Evolutionary conservation across 2,329 filamentous ascomycete genomes (phyloP).

Genomic region (Exserohilum turcica): DNA sequence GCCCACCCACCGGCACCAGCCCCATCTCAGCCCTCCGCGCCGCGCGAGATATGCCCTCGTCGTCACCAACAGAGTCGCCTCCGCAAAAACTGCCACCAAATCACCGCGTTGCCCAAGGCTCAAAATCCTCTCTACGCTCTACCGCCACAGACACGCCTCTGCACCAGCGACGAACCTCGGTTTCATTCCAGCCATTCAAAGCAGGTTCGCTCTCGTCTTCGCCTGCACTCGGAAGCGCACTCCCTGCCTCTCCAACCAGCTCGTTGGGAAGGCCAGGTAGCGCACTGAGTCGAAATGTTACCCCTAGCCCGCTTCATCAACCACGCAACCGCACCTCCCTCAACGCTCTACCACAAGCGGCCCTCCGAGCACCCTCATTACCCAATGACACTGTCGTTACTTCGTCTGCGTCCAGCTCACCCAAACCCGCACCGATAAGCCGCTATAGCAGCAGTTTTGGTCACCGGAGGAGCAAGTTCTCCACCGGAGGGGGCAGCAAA

Average conservation of each 20-base stretch:
- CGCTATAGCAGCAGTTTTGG: conserved; percentile 95
- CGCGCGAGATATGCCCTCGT: conserved; percentile 61
- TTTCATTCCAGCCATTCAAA: conserved; percentile 96
- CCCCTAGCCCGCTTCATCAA: conserved; percentile 49
- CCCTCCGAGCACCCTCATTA: conserved; percentile 68
- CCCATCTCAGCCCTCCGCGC: conserved; percentile 82
- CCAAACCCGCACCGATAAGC: conserved; percentile 75
- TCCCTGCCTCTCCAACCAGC: conserved; percentile 60
- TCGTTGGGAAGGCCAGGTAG: conserved; percentile 49
- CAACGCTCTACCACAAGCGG: conserved; percentile 76
- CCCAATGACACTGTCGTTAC: conserved; percentile 66
- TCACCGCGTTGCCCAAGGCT: conserved; percentile 52
- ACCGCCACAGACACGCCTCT: conserved; percentile 58
- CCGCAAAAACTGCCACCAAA: conserved; percentile 57
- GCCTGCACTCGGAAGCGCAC: conserved; percentile 62
- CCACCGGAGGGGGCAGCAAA: conserved; percentile 73
- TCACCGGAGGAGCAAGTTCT: conserved; percentile 78
- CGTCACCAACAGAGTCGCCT: conserved; percentile 57
- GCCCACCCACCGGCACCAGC: conserved; percentile 76
- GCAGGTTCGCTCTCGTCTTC: conserved; percentile 92
- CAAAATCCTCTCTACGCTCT: conserved; percentile 56
- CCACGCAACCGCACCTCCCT: conserved; percentile 73
- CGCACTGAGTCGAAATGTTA: conserved; percentile 27
- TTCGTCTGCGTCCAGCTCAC: conserved; percentile 73
- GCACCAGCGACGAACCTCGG: conserved; percentile 72